These are phyloP conservation scores for Globisporangium iwayamae DNA, from an alignment of 352 stramenopile species.

Conservation along the genomic window DNA sequence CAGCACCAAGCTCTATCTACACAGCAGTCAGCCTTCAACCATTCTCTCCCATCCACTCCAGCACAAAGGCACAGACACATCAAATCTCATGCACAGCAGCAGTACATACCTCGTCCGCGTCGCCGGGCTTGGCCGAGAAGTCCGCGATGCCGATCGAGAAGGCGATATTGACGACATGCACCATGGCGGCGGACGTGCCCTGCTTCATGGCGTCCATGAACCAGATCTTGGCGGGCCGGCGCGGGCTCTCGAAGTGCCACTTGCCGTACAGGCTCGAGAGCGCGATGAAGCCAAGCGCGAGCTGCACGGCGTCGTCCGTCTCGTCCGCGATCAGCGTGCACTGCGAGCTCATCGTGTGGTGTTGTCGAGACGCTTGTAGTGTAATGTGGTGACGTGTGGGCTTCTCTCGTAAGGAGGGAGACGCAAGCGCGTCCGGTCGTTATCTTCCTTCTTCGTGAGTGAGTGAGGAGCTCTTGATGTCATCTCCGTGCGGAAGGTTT, in stretches of 20 bases:
- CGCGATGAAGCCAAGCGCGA: conserved; percentile 70
- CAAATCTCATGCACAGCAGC: background rate
- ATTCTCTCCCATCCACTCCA: background rate
- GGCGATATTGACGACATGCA: conserved; percentile 79
- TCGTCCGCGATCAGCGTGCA: conserved; percentile 71
- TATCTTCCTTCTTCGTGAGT: background rate
- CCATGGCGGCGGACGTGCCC: conserved; percentile 69
- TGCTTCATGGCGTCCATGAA: conserved; percentile 86
- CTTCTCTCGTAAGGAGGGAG: background rate
- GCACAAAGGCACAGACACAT: background rate
- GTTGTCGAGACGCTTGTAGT: no score
- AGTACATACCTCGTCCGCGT: conserved; percentile 53
- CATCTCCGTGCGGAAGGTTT: background rate
- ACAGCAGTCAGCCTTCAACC: no score
- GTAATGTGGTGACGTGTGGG: background rate
- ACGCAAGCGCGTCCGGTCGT: background rate
- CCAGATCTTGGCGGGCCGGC: conserved; percentile 62
- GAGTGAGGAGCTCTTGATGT: background rate
- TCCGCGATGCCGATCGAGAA: conserved; percentile 72
- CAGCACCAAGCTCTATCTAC: background rate
- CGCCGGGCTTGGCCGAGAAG: conserved; percentile 39
- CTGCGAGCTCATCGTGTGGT: conserved; percentile 24
- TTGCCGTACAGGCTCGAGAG: conserved; percentile 78
- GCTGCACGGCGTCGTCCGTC: conserved; percentile 72
- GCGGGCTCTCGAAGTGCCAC: conserved; percentile 66